Percentiles rank a stretch among this genome's conserved stretches.
Evolutionary conservation across 768 basidiomycete species (phyloP).

Genomic region (Cyclocybe aegerita): DNA sequence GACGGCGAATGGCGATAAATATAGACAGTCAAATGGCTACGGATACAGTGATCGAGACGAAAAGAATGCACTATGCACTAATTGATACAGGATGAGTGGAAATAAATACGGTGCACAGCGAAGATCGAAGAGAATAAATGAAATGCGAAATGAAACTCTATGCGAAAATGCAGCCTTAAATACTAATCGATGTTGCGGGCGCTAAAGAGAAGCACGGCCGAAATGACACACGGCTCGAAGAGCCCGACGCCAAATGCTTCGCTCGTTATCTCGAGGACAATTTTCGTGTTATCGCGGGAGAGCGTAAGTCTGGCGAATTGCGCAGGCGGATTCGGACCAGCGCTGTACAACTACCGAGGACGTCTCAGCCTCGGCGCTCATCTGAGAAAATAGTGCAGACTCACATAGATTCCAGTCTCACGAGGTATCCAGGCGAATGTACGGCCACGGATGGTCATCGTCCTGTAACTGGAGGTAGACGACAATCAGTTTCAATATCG

Average conservation of each 20-base stretch:
- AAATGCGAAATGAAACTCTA: too few species aligned
- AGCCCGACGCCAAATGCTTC: slow-evolving; percentile 16
- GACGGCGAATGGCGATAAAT: too few species aligned
- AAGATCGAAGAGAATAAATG: too few species aligned
- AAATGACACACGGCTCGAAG: slow-evolving; percentile 14
- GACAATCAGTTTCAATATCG: neutral
- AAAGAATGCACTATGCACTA: too few species aligned
- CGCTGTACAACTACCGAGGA: slow-evolving; percentile 13
- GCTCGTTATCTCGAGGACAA: slow-evolving; percentile 18
- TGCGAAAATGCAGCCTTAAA: too few species aligned
- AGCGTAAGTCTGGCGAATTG: slow-evolving; percentile 14
- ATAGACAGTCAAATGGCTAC: too few species aligned
- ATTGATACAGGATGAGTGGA: too few species aligned
- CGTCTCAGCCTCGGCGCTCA: neutral
- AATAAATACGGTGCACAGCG: too few species aligned
- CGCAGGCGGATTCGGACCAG: slow-evolving; percentile 17
- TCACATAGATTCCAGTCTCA: slow-evolving; percentile 11
- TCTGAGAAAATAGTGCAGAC: neutral
- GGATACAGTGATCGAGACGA: too few species aligned
- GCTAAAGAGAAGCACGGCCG: slow-evolving; percentile 11
- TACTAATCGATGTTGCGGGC: slow-evolving; percentile 17
- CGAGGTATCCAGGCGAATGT: slow-evolving; percentile 16
- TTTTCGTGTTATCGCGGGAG: neutral
- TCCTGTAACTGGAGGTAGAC: slow-evolving; percentile 9
- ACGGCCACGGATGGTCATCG: slow-evolving; percentile 11